Base-by-base conservation (phyloP, 2,329 filamentous ascomycete genomes). In the Xylogone sp. region DNA sequence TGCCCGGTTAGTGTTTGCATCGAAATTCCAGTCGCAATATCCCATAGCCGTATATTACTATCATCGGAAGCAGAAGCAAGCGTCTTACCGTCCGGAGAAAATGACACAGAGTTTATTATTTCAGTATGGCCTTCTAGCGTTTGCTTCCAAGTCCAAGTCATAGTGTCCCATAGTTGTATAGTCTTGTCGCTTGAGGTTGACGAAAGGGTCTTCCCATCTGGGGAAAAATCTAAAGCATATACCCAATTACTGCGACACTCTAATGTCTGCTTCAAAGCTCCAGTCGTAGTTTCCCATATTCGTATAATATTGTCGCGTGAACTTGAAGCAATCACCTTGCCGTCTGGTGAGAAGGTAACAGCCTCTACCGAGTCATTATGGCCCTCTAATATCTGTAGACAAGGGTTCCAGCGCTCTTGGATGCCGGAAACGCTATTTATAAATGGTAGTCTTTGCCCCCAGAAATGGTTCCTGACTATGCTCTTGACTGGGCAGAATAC, bases 1-100 rank as follows among this genome's bases (percentile, higher is more conserved):
- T 99, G 94, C 2, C 94, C 94, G 63, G 92, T 43, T 18, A 53
- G 44, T 29, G 21, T 48, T 31, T 43, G 27, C 24, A 42, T 20
- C 4, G 5, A 2, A 18, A 13, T 24, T 12, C 51, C 51, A 13
- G 48, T 53, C 6, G 43, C 43, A 6, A 22, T 27, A 16, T 54
- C 45, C 52, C 52, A 54, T 19, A 54, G 13, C 50, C 39, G 20
- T 19, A 53, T 45, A n/a, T 5, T 44, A 4, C 18, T 13, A 45
- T 46, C 34, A 7, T 18, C 22, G 27, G 31, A 53, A 22, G 50
- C 45, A 12, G 24, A 50, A 27, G 29, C 48, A 24, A 3, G 22
- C 49, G n/a, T 20, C 46, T 31, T 39, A 46, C 45, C 39, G 42
- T 52, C 46, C 2, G 46, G 45, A 7, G 42, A 54, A 27, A 49